Evolutionary conservation across 78 protist genomes (phyloP).

Genomic region (Dictyostelium purpureum): DNA sequence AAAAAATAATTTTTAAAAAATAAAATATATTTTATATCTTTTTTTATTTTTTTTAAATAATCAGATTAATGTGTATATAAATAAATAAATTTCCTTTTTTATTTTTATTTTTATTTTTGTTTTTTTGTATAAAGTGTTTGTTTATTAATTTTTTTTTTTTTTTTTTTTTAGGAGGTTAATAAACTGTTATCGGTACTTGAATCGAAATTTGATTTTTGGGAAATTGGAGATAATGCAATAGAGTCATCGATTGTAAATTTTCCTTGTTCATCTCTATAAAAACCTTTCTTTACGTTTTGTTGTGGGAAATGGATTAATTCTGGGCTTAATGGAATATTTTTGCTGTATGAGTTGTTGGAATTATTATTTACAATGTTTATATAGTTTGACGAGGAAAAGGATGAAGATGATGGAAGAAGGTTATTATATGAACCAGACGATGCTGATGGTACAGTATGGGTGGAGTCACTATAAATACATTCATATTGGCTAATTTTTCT

Average conservation of each 20-base stretch:
- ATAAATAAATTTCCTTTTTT: too few species aligned
- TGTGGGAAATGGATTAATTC: constrained; percentile 61
- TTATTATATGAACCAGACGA: too few species aligned
- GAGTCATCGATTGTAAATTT: constrained; percentile 30
- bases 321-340: constrained; percentile 10
- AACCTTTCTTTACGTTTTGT: not conserved
- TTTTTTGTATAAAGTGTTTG: too few species aligned
- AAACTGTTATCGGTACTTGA: too few species aligned
- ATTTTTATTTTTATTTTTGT: too few species aligned
- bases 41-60: not conserved
- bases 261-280: constrained; percentile 59
- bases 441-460: constrained; percentile 60
- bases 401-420: not conserved
- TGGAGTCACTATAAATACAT: not conserved
- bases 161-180: not conserved
- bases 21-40: not conserved
- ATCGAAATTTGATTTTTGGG: too few species aligned
- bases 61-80: too few species aligned
- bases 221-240: not conserved
- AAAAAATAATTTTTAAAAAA: not conserved
- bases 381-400: not conserved
- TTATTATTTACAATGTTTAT: not conserved
- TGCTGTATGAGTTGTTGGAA: not conserved
- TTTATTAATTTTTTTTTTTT: not conserved
- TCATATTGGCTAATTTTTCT: not conserved